phyloP scores from a whole-genome alignment of 1,139 yeast genomes.

The Candida sanyaensis region DNA sequence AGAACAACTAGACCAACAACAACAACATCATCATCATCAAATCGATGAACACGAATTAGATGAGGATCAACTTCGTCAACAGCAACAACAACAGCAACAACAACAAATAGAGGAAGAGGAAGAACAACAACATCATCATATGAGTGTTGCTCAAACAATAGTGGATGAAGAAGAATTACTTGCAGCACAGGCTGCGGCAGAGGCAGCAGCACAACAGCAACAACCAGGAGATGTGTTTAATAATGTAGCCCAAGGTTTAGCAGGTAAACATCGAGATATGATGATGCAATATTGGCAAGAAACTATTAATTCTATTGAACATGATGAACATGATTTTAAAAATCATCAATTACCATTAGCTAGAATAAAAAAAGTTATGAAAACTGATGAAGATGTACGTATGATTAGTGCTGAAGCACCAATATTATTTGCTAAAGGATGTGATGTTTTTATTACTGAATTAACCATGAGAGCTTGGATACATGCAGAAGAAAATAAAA shows the following conservation, averaged over 20 bases:
- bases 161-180: conserved; percentile 39
- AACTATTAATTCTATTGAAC: conserved; percentile 86
- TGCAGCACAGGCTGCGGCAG: conserved; percentile 53
- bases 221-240: conserved; percentile 73
- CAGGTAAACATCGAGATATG: conserved; percentile 78
- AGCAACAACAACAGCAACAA: conserved; percentile 8
- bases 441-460: conserved; percentile 95
- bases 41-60: not conserved
- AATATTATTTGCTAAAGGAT: conserved; percentile 93
- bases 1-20: conserved; percentile 4
- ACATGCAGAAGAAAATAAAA: conserved; percentile 93
- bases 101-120: conserved; percentile 1
- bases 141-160: conserved; percentile 23
- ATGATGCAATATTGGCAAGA: conserved; percentile 99
- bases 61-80: conserved; percentile 2
- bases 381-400: conserved; percentile 94
- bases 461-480: conserved; percentile 99
- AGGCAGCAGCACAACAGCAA: conserved; percentile 46
- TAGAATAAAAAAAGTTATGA: conserved; percentile 93
- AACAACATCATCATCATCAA: conserved; percentile 2
- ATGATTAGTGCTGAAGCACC: conserved; percentile 99
- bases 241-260: conserved; percentile 91
- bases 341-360: conserved; percentile 94
- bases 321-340: conserved; percentile 87
- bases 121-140: conserved; percentile 8